phyloP scores from a whole-genome alignment of 2,329 filamentous ascomycete species.

The Fusarium irregulare region DNA sequence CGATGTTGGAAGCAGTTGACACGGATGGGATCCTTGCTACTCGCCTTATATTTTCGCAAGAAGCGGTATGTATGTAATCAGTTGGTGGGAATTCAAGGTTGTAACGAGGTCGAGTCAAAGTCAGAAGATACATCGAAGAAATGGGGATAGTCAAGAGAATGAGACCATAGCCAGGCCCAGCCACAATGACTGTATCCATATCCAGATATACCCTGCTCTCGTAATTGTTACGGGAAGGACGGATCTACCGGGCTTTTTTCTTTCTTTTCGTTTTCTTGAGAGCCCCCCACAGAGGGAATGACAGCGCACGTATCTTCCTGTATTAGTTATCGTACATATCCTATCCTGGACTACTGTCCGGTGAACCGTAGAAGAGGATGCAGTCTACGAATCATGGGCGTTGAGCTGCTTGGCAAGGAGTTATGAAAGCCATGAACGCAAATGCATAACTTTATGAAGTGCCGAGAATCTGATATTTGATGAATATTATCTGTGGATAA shows the following conservation, averaged over 20 bases:
- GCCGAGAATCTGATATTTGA: neutral
- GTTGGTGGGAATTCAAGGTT: neutral
- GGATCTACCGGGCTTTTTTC: neutral
- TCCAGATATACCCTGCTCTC: neutral
- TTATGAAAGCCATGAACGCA: neutral
- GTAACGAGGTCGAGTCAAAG: neutral
- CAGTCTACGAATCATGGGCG: constrained; percentile 1
- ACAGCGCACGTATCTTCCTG: constrained; percentile 12
- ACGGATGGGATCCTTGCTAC: constrained; percentile 14
- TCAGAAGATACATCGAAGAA: neutral
- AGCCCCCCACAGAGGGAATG: constrained; percentile 8
- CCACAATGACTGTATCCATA: neutral
- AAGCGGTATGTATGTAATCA: neutral
- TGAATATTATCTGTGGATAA: constrained; percentile 1
- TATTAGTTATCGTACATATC: neutral
- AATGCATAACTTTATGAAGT: neutral
- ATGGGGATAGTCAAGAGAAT: constrained; percentile 2
- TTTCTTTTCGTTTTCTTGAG: neutral
- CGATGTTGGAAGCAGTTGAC: neutral
- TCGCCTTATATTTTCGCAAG: neutral
- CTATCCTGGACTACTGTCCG: constrained; percentile 1
- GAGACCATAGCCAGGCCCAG: neutral
- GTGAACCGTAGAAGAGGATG: constrained; percentile 20
- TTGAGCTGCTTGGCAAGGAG: neutral
- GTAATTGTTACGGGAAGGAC: neutral